Conservation (phyloP, 139 green algal species). For the Limnomonas spitsbergensis region DNA sequence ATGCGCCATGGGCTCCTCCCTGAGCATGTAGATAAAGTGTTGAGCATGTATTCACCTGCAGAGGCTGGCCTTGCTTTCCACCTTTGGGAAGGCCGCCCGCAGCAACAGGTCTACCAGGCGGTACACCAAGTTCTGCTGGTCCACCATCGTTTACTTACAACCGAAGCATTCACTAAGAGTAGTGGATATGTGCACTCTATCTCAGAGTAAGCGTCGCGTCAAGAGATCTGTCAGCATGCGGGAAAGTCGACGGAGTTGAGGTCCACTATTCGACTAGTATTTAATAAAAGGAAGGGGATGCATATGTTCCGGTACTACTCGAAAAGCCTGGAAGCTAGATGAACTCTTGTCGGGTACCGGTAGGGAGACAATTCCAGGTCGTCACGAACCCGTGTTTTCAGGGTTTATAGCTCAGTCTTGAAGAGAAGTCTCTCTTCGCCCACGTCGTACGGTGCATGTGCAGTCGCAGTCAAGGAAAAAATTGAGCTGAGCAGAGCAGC, state of each 20-base stretch:
- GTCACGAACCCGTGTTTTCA: too few relatives aligned
- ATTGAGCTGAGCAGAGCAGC: too few relatives aligned
- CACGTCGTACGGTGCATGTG: too few relatives aligned
- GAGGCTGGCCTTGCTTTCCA: not conserved
- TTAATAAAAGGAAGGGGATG: not conserved
- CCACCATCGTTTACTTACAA: not conserved
- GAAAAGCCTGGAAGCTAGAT: not conserved
- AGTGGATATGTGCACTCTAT: too few relatives aligned
- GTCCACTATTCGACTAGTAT: not conserved
- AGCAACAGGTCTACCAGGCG: not conserved
- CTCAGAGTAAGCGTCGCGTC: too few relatives aligned
- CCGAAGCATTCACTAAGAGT: not conserved
- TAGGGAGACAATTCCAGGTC: too few relatives aligned
- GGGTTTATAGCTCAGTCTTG: too few relatives aligned
- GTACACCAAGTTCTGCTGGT: not conserved
- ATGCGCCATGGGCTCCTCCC: not conserved
- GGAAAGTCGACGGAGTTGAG: not conserved
- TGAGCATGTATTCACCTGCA: slow-evolving; percentile 3
- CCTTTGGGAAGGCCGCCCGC: too few relatives aligned
- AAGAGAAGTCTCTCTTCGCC: too few relatives aligned
- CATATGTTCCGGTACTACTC: not conserved
- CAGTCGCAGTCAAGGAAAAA: too few relatives aligned
- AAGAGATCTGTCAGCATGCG: too few relatives aligned
- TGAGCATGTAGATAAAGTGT: not conserved
- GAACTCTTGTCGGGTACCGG: too few relatives aligned